These are phyloP conservation scores for Ogataea polymorpha DNA, from an alignment of 805 yeast species.

Conservation along the genomic window DNA sequence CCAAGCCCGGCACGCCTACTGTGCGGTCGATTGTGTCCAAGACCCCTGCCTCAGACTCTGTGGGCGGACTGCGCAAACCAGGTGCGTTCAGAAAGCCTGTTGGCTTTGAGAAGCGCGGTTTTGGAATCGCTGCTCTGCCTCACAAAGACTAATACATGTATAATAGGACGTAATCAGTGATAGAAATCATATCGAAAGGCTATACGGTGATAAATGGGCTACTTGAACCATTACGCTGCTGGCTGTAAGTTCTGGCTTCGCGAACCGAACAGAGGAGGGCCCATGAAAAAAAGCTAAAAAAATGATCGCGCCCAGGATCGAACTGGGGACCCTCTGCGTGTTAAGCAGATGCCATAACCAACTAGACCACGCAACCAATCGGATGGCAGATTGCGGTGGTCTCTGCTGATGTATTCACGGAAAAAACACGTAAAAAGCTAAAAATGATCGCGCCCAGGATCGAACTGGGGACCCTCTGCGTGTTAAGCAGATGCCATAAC, in stretches of 20 bases:
- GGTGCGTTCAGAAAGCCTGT: slow-evolving; percentile 34
- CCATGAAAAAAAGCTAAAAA: slow-evolving; percentile 29
- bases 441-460: slow-evolving; percentile 98
- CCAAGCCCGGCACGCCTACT: slow-evolving; percentile 13
- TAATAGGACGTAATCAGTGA: neutral
- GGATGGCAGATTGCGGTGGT: neutral
- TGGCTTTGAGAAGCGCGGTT: slow-evolving; percentile 22
- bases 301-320: slow-evolving; percentile 99
- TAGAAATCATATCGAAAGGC: no score
- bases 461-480: slow-evolving; percentile 99
- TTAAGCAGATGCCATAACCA: slow-evolving; percentile 99
- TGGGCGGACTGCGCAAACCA: slow-evolving; percentile 30
- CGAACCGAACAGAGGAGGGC: no score
- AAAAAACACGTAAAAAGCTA: slow-evolving; percentile 1
- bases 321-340: slow-evolving; percentile 99
- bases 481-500: slow-evolving; percentile 99
- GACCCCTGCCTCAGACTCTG: slow-evolving; percentile 5
- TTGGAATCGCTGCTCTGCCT: slow-evolving; percentile 17
- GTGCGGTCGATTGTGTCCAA: slow-evolving; percentile 17
- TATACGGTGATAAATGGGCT: neutral
- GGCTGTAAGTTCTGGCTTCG: no score
- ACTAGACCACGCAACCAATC: slow-evolving; percentile 96
- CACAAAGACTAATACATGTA: slow-evolving; percentile 5
- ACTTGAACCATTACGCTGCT: no score
- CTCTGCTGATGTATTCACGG: no score